phyloP scores from a whole-genome alignment of 2,329 filamentous ascomycete species.

The Botrytis cinerea region DNA sequence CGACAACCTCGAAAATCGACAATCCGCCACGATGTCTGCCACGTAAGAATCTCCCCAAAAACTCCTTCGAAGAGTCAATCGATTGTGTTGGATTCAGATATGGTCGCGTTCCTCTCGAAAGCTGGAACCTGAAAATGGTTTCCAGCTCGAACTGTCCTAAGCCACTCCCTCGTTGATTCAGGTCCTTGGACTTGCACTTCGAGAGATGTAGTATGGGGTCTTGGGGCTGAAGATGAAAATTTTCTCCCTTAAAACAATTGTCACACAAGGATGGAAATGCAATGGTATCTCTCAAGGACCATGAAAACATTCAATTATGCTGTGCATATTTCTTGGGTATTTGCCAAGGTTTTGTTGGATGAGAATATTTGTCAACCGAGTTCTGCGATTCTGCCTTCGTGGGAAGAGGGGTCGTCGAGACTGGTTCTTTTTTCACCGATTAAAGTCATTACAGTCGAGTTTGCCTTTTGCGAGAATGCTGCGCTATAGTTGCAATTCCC shows the following conservation, averaged over 20 bases:
- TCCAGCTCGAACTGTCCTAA: constrained; percentile 80
- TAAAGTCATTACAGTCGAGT: constrained; percentile 77
- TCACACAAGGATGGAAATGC: constrained; percentile 49
- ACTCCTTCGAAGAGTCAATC: constrained; percentile 35
- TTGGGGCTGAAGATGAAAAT: constrained; percentile 70
- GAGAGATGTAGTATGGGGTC: constrained; percentile 67
- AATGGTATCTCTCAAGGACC: constrained; percentile 32
- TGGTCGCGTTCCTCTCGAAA: constrained; percentile 76
- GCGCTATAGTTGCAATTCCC: constrained; percentile 89
- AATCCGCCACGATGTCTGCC: constrained; percentile 56
- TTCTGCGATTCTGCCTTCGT: constrained; percentile 25
- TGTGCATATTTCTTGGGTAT: constrained; percentile 51
- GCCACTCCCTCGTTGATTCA: constrained; percentile 58
- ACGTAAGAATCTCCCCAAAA: constrained; percentile 39
- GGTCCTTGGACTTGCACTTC: constrained; percentile 51
- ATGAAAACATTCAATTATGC: constrained; percentile 36
- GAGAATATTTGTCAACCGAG: constrained; percentile 52
- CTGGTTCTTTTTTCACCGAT: constrained; percentile 64
- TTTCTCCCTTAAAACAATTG: constrained; percentile 80
- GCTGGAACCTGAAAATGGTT: constrained; percentile 57
- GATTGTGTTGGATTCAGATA: constrained; percentile 44
- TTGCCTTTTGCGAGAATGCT: constrained; percentile 86
- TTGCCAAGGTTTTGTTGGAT: constrained; percentile 74
- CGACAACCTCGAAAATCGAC: constrained; percentile 43
- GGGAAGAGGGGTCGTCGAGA: constrained; percentile 36